Percentiles rank a stretch among this genome's conserved stretches.
These are phyloP conservation scores for Anethum foeniculum DNA, from an alignment of 140 eudicot species.

Conservation along the genomic window DNA sequence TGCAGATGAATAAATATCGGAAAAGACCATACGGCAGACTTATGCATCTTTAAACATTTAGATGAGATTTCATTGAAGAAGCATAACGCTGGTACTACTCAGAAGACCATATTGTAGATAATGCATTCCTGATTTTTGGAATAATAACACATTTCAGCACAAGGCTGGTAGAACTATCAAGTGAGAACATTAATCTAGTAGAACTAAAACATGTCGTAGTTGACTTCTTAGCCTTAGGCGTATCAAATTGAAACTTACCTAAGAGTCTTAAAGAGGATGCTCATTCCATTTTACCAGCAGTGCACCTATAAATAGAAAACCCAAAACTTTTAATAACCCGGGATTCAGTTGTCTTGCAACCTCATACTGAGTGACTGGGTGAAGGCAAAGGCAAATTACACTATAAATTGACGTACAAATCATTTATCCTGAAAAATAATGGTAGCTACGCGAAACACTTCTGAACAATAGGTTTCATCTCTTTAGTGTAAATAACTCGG, in stretches of 20 bases:
- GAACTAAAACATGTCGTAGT: background rate
- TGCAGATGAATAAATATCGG: background rate
- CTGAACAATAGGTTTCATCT: background rate
- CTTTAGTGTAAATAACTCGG: background rate
- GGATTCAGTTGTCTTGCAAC: background rate
- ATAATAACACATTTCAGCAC: background rate
- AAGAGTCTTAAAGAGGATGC: background rate
- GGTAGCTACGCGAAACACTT: background rate
- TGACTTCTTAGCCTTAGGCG: background rate
- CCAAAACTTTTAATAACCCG: background rate
- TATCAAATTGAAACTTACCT: background rate
- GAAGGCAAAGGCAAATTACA: background rate
- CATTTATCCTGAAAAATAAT: background rate
- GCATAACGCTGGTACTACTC: background rate
- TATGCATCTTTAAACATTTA: background rate
- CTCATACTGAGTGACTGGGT: background rate
- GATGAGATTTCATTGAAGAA: background rate
- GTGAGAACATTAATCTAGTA: background rate
- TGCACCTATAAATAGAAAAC: background rate
- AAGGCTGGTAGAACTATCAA: background rate
- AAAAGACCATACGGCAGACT: background rate
- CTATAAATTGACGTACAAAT: background rate
- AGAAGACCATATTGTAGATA: background rate
- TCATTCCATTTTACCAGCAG: background rate
- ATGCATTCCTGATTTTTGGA: background rate